Percentiles rank a stretch among this genome's conserved stretches.
Conservation (phyloP, 73 alveolate species). For the Paramecium sexaurelia region DNA sequence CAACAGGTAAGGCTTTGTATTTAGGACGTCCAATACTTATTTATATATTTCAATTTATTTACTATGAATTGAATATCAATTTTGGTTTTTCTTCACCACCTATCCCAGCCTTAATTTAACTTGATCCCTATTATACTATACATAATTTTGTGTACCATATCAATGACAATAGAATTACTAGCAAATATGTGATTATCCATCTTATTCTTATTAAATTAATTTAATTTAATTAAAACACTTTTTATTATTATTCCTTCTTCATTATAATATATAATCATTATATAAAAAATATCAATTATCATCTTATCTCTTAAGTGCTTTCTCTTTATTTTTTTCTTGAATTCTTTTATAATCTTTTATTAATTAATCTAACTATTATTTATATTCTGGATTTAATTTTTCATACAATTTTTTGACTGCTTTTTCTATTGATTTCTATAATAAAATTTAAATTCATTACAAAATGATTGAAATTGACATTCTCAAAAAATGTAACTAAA, state of each 20-base stretch:
- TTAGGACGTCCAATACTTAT: conserved; percentile 48
- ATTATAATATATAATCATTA: neutral
- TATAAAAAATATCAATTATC: neutral
- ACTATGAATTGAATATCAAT: conserved; percentile 26
- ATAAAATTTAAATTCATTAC: neutral
- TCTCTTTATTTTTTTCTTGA: neutral
- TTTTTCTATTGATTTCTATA: neutral
- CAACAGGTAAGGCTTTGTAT: conserved; percentile 30
- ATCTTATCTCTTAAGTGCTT: neutral
- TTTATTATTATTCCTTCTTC: neutral
- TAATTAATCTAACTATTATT: neutral
- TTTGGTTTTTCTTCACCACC: conserved; percentile 60
- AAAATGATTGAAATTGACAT: neutral
- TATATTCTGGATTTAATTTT: neutral
- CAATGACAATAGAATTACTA: conserved; percentile 31
- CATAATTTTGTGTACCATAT: neutral
- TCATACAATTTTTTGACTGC: neutral
- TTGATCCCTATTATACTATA: conserved; percentile 29
- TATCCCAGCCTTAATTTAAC: conserved; percentile 43
- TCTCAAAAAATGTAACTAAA: neutral
- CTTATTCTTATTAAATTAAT: too few species aligned
- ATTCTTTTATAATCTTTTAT: neutral
- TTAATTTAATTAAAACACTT: neutral
- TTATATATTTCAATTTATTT: neutral
- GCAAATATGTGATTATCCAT: conserved; percentile 53